Evolutionary conservation across 192 early-diverging fungal genomes (phyloP).

Genomic region (Umbelopsis sp.): DNA sequence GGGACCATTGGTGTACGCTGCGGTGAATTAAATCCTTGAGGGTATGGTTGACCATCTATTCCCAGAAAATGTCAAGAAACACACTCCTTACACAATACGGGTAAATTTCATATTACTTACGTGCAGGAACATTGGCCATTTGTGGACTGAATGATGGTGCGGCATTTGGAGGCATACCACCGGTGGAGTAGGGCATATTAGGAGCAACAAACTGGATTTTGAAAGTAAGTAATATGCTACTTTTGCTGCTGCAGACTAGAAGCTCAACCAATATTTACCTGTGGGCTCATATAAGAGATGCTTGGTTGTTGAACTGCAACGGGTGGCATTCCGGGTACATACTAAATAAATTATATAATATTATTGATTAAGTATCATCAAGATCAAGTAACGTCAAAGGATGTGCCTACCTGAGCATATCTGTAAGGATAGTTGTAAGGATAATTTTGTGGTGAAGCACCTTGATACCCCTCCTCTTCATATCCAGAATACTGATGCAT

Average conservation of each 20-base stretch:
- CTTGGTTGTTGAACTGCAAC: constrained; percentile 49
- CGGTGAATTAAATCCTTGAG: constrained; percentile 55
- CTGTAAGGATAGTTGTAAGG: constrained; percentile 40
- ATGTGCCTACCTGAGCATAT: constrained; percentile 45
- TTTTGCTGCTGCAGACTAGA: not conserved
- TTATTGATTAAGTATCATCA: not conserved
- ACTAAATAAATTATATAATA: not conserved
- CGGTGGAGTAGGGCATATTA: constrained; percentile 37
- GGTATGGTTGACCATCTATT: constrained; percentile 41
- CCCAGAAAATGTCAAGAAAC: not conserved
- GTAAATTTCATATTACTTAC: constrained; percentile 31
- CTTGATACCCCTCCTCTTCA: constrained; percentile 51
- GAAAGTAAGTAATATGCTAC: not conserved
- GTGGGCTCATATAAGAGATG: constrained; percentile 48
- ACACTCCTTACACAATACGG: not conserved
- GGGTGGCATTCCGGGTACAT: constrained; percentile 44
- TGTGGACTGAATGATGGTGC: constrained; percentile 51
- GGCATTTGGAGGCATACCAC: constrained; percentile 34
- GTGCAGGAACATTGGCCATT: constrained; percentile 46
- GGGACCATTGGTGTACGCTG: constrained; percentile 53
- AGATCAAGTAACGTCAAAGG: not conserved
- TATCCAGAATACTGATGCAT: constrained; percentile 49
- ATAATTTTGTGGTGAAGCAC: constrained; percentile 40
- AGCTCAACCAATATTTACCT: constrained; percentile 24
- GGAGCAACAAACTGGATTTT: constrained; percentile 42